Base-by-base conservation (phyloP, 2,329 filamentous ascomycete genomes). In the Fusarium sp. region DNA sequence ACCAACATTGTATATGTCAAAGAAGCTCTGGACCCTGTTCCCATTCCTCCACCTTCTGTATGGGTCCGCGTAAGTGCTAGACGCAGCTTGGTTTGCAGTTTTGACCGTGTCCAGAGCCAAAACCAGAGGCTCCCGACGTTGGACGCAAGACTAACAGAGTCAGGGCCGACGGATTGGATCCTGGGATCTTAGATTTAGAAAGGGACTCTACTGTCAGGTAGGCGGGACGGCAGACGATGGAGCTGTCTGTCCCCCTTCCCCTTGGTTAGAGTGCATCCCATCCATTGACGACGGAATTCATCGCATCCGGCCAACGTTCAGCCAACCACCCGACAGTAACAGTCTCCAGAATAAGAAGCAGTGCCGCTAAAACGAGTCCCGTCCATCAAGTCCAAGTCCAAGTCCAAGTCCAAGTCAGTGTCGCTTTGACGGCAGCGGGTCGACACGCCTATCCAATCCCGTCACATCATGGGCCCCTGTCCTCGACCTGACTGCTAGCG, bases 231-330 rank as follows among this genome's bases (percentile, higher is more conserved):
- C 14, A 36, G 34, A 36, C 8, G 34, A 36, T 36, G 34, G 34
- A 36, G 34, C 14, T 36, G 34, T 31, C 28, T 24, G 22, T 24
- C 22, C 22, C 22, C 22, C 22, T 24, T 5, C 28, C 10, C 10
- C 28, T 31, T 31, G 10, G 9, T 11, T 13, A 13, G 28, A 31
- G 28, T 31, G 28, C 28, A 31, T 31, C 28, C 28, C 28, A 31
- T 31, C 45, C 22, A 43, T 18, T n/a, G 45, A 50, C 42, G 48
- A 58, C 34, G 52, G 62, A 33, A 36, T 42, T 51, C 34, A 71
- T 73, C 56, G 63, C 71, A 74, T 73, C 71, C 71, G 71, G 71
- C 33, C 57, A 66, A 68, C 51, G 62, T 60, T 63, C 49, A 62
- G 51, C 69, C 55, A 70, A 57, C 57, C 58, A 69, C 58, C 50